Conservation (phyloP, 2,329 filamentous ascomycete genomes). For the Capronia epimyces region DNA sequence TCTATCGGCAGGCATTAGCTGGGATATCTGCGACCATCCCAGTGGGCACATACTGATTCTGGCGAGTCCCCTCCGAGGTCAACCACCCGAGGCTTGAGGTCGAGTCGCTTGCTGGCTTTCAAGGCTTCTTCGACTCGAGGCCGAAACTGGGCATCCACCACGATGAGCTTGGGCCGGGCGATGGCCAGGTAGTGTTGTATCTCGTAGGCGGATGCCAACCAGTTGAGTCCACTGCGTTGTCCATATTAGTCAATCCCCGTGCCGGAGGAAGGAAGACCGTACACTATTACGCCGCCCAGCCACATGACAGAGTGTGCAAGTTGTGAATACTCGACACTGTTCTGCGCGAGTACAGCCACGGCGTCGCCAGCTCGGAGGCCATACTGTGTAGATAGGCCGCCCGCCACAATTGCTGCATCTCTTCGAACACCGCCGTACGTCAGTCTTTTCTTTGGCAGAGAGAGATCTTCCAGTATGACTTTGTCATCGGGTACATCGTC, state of each 20-base stretch:
- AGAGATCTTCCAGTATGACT: not conserved
- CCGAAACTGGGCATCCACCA: slow-evolving; percentile 33
- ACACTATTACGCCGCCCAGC: not conserved
- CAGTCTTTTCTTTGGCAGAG: not conserved
- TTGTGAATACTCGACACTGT: not conserved
- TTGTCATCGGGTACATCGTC: not conserved
- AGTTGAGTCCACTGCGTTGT: slow-evolving; percentile 1
- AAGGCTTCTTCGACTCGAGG: slow-evolving; percentile 33
- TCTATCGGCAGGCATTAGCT: too few species aligned
- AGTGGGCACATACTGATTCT: too few species aligned
- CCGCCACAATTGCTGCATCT: not conserved
- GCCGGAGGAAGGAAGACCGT: not conserved
- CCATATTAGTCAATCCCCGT: not conserved
- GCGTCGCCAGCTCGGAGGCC: not conserved
- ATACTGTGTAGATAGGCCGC: not conserved
- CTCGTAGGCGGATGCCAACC: not conserved
- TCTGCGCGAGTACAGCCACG: not conserved
- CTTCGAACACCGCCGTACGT: slow-evolving; percentile 3
- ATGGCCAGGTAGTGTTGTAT: slow-evolving; percentile 35
- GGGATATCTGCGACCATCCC: too few species aligned
- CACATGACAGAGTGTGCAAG: slow-evolving; percentile 3
- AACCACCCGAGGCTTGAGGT: not conserved
- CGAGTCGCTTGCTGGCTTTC: not conserved
- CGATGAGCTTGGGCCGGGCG: slow-evolving; percentile 29
- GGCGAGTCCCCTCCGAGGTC: not conserved